Evolutionary conservation across 1,139 yeast genomes (phyloP).

Genomic region (Barnettozyma hawaiiensis): DNA sequence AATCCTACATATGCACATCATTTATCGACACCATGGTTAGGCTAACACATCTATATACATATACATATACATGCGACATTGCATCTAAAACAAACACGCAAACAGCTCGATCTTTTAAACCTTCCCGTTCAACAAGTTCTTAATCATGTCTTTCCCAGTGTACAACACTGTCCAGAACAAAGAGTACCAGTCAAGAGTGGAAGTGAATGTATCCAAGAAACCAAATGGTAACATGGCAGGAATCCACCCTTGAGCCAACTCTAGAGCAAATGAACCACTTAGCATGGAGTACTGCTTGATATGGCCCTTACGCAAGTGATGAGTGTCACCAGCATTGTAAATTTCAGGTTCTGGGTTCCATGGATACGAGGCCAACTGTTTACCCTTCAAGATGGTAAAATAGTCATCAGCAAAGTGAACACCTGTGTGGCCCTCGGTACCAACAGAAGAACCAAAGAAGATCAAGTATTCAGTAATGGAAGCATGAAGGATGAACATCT

Average conservation of each 20-base stretch:
- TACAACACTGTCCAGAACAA: slow-evolving; percentile 61
- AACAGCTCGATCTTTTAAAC: slow-evolving; percentile 34
- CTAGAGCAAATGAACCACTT: slow-evolving; percentile 77
- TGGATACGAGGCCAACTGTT: slow-evolving; percentile 67
- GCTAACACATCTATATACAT: too few species aligned
- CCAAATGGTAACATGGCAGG: slow-evolving; percentile 98
- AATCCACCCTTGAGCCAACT: slow-evolving; percentile 97
- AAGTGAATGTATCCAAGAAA: slow-evolving; percentile 67
- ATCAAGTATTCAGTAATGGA: slow-evolving; percentile 91
- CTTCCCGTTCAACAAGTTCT: slow-evolving; percentile 62
- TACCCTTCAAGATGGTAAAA: slow-evolving; percentile 81
- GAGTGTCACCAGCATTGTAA: slow-evolving; percentile 77
- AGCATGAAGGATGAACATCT: slow-evolving; percentile 92
- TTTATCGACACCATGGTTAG: neutral
- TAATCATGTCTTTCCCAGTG: slow-evolving; percentile 74
- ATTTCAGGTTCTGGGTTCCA: slow-evolving; percentile 55
- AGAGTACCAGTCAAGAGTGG: slow-evolving; percentile 74
- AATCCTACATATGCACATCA: neutral
- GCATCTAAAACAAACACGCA: neutral
- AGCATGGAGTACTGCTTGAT: slow-evolving; percentile 87
- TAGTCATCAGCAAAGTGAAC: slow-evolving; percentile 95
- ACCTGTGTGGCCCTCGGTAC: slow-evolving; percentile 96
- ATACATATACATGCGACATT: neutral
- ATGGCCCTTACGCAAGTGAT: slow-evolving; percentile 67
- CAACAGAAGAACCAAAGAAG: slow-evolving; percentile 81